These are phyloP conservation scores for Saksenaea oblongispora DNA, from an alignment of 371 early-diverging fungal genomes.

Conservation along the genomic window DNA sequence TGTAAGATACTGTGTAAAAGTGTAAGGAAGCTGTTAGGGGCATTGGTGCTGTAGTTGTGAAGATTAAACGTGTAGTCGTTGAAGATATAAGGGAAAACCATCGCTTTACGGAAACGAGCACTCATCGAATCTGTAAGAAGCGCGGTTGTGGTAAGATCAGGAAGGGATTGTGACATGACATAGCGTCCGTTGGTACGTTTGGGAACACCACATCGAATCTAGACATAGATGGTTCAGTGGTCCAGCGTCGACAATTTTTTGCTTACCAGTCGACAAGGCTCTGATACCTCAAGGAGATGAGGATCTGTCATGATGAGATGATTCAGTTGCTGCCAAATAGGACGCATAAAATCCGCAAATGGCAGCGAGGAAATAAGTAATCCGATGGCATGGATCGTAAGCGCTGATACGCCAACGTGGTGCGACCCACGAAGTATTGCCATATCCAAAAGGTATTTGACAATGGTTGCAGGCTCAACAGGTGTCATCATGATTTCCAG, in stretches of 20 bases:
- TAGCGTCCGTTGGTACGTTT: conserved; percentile 39
- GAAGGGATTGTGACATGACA: conserved; percentile 37
- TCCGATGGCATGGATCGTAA: conserved; percentile 50
- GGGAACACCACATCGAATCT: conserved; percentile 54
- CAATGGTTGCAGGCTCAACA: conserved; percentile 39
- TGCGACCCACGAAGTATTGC: conserved; percentile 47
- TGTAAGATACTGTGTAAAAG: conserved; percentile 65
- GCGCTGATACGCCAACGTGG: conserved; percentile 45
- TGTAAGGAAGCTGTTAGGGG: conserved; percentile 63
- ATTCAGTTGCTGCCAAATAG: conserved; percentile 48
- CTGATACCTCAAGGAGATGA: conserved; percentile 49
- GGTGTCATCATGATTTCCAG: conserved; percentile 68
- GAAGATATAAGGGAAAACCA: conserved; percentile 55
- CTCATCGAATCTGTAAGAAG: conserved; percentile 40
- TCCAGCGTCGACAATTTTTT: too few species aligned
- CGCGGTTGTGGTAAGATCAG: conserved; percentile 38
- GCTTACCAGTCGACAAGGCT: conserved; percentile 53
- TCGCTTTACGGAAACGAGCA: conserved; percentile 46
- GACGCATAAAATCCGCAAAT: conserved; percentile 39
- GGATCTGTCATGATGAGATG: conserved; percentile 39
- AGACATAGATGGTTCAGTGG: not conserved
- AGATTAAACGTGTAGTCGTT: conserved; percentile 63
- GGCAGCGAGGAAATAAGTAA: conserved; percentile 48
- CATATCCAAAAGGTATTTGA: conserved; percentile 46
- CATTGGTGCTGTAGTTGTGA: conserved; percentile 62